Evolutionary conservation across 768 basidiomycete species (phyloP), one percentile per base, ranked within the genome.

Genomic region (Tricholoma saponaceum): DNA sequence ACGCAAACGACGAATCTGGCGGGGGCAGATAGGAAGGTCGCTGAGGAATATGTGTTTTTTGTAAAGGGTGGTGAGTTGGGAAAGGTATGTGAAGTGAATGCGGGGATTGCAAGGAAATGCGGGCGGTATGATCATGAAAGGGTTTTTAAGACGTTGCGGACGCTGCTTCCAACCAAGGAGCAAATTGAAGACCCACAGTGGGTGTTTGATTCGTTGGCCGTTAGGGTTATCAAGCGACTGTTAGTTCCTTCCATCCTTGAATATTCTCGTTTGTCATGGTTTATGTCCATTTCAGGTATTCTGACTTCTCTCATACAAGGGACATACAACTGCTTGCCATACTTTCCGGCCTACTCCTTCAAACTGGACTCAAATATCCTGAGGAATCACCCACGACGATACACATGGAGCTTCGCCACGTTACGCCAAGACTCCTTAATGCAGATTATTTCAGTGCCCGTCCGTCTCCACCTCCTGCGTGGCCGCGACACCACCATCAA

Each of bases 261-360:
- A 60, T 7, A 59, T 53, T 18, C 57, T 26, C 25, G 18, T n/a
- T 22, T 28, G 28, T 16, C 47, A 18, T 10, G 4, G 25, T 18
- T 50, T 26, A 50, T 50, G 26, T 23, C 58, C 46, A 28, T 32
- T 6, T 18, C 51, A 82, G 80, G 28, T 79, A 80, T 61, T 51
- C 62, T 4, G 72, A 79, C 56, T 68, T 78, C 33, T 69, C 71
- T 5, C 73, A 70, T 51, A 75, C 73, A 32, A 90, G 83, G 64
- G 90, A 94, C 63, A 68, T 92, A 1, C 90, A 93, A 64, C 86
- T 91, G 85, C 75, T 94, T 14, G 90, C 89, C 0, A 91, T 94
- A 83, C 59, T 91, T 3, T 77, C 89, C 0, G 74, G 83, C 50
- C 69, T 91, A n/a, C 71, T 92, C 2, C 74, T 92, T 2, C 85